phyloP scores from a whole-genome alignment of 1,284 basidiomycete genomes.

The Rhodotorula sp. region DNA sequence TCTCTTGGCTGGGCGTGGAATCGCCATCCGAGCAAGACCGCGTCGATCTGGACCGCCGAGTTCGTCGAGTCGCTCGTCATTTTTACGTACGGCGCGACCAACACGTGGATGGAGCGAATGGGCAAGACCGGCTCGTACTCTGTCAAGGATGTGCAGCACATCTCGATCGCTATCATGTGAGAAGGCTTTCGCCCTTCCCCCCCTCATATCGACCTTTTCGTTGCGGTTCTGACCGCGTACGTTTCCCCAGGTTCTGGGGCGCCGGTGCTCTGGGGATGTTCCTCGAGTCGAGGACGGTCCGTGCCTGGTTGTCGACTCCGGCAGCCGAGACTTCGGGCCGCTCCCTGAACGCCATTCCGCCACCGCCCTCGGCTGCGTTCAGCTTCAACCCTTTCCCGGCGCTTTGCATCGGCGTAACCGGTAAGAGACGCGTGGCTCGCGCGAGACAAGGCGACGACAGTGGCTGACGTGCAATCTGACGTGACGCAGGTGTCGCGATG shows the following conservation, averaged over 20 bases:
- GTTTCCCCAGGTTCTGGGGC: conserved; percentile 80
- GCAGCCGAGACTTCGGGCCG: conserved; percentile 16
- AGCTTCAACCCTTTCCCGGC: conserved; percentile 89
- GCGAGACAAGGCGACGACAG: too few relatives aligned
- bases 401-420: not conserved
- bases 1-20: conserved; percentile 97
- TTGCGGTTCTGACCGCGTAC: not conserved
- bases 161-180: conserved; percentile 75
- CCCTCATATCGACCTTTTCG: not conserved
- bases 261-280: conserved; percentile 86
- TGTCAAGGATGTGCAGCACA: conserved; percentile 91
- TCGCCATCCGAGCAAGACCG: conserved; percentile 45
- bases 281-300: conserved; percentile 73
- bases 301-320: conserved; percentile 51
- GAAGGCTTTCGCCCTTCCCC: conserved; percentile 41
- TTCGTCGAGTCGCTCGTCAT: conserved; percentile 83
- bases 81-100: conserved; percentile 83
- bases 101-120: conserved; percentile 94
- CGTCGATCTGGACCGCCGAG: conserved; percentile 65
- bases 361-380: conserved; percentile 69
- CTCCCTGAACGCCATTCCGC: conserved; percentile 51
- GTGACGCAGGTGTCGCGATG: conserved; percentile 75
- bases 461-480: not conserved
- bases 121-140: conserved; percentile 80
- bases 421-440: not conserved